Base-by-base conservation (phyloP, 1,284 basidiomycete genomes). In the Mycosarcoma mackinlayi region DNA sequence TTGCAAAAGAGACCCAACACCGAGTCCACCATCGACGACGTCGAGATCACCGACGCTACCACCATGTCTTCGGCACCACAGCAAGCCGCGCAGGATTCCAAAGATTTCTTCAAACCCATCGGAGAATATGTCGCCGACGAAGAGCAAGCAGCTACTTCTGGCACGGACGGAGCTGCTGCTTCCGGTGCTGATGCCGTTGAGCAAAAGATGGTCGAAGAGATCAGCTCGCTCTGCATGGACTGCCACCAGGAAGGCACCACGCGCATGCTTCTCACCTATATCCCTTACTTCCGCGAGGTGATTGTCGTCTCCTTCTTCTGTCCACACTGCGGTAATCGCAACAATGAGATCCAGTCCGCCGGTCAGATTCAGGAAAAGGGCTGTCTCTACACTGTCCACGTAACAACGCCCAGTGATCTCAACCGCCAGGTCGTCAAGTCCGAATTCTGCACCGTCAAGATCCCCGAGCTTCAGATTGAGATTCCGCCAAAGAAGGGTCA, bases 281-380 rank as follows among this genome's bases (percentile, higher is more conserved):
- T 99, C 59, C 96, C 96, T 0, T 98, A 91, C 86, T 98, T 98
- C 86, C 87, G 89, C 57, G 92, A 99, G 84, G 91, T 98, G 55
- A 92, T 99, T 76, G 89, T 98, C 60, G 93, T 94, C 88, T 94
- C 92, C 39, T 99, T 99, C 86, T 88, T 88, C 59, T 99, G 96
- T 83, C 92, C 95, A 53, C 90, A 94, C 82, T 99, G 96, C 78
- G 94, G 93, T 19, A 85, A 88, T 76, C 84, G 88, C 38, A 98
- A 99, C 84, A 98, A 94, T 80, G 95, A 98, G 84, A 91, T 97
- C 45, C 94, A 98, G 80, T 89, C 91, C 9, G 96, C 96, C 0
- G 92, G 93, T 7, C 84, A 87, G 61, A 95, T 98, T 59, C 88
- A 92, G 86, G 77, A 83, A 31, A 82, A 83, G 58, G 87, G 87